A percentile compares a stretch with the other conserved stretches of the same genome.
phyloP scores from a whole-genome alignment of 1,139 yeast genomes.

The Kodamaea suecica region DNA sequence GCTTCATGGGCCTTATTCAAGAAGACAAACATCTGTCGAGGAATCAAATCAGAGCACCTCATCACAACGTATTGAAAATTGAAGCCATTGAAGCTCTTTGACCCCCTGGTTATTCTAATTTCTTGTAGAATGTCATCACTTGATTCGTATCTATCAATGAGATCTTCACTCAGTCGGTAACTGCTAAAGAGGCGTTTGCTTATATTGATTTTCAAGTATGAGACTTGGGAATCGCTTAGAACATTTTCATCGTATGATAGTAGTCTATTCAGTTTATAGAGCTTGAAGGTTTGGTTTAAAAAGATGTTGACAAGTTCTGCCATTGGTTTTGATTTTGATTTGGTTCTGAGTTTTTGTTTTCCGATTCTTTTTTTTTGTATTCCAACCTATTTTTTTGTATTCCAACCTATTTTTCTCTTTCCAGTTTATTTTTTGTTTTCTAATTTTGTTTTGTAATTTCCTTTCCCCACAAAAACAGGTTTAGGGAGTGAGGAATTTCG shows the following conservation, averaged over 20 bases:
- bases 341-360: no score
- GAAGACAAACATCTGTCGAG: constrained; percentile 15
- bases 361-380: no score
- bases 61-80: constrained; percentile 11
- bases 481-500: no score
- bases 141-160: constrained; percentile 12
- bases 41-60: constrained; percentile 12
- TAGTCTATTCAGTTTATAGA: constrained; percentile 11
- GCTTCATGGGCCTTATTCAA: constrained; percentile 4
- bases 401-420: constrained; percentile 4
- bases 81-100: constrained; percentile 4
- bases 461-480: background rate
- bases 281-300: constrained; percentile 15
- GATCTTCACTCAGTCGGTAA: constrained; percentile 8
- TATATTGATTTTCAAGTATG: constrained; percentile 11
- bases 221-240: constrained; percentile 6
- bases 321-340: no score
- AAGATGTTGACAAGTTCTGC: constrained; percentile 7
- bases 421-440: constrained; percentile 4
- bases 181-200: constrained; percentile 7
- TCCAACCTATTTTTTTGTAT: no score
- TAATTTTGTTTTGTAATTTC: background rate
- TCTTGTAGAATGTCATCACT: constrained; percentile 11
- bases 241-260: constrained; percentile 3
- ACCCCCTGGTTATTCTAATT: constrained; percentile 10